Percentiles rank a stretch among this genome's conserved stretches.
phyloP scores from a whole-genome alignment of 441 rosid species.

The Jatropha podagrica region DNA sequence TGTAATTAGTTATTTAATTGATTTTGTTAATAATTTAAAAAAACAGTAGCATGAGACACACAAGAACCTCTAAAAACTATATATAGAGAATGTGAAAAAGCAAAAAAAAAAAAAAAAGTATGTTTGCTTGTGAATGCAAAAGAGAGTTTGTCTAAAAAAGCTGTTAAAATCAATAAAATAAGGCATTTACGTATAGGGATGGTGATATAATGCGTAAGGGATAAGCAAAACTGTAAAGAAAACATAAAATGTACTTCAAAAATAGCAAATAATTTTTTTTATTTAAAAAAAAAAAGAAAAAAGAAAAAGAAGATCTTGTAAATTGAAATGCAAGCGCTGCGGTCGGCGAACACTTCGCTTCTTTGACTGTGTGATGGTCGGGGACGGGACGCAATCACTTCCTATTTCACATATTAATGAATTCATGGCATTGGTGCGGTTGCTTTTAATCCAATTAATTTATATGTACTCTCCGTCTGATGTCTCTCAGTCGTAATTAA shows the following conservation, averaged over 20 bases:
- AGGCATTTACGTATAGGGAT: slow-evolving; percentile 26
- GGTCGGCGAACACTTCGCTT: slow-evolving; percentile 75
- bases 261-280: no score
- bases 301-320: slow-evolving; percentile 35
- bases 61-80: not conserved
- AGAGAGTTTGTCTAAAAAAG: slow-evolving; percentile 1
- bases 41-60: not conserved
- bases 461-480: no score
- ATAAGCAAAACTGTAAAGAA: slow-evolving; percentile 26
- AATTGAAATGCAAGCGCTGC: slow-evolving; percentile 64
- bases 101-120: not conserved
- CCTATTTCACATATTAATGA: not conserved
- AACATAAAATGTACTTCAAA: not conserved
- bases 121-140: slow-evolving; percentile 44
- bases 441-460: no score
- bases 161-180: not conserved
- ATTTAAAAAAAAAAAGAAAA: not conserved
- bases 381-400: slow-evolving; percentile 17
- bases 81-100: no score
- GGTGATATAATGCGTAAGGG: slow-evolving; percentile 36
- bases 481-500: no score
- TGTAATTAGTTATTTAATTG: no score
- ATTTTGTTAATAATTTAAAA: no score
- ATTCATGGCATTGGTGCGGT: not conserved
- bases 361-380: slow-evolving; percentile 54